Evolutionary conservation across 2,329 filamentous ascomycete genomes (phyloP).

Genomic region (Waltergamsia citrina): DNA sequence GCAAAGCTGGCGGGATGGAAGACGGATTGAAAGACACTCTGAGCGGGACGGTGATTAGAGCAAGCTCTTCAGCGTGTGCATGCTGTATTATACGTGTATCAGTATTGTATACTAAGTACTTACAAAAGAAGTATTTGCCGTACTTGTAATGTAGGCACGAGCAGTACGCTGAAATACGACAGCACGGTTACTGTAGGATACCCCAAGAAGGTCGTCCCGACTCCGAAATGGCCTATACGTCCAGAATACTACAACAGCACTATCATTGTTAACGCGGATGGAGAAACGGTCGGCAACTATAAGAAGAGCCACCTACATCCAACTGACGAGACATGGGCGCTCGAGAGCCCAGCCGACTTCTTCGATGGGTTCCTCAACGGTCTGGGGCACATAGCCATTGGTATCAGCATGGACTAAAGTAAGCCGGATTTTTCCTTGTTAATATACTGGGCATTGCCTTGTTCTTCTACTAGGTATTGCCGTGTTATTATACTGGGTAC

Average conservation of each 20-base stretch:
- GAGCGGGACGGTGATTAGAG: no score
- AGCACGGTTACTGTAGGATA: constrained; percentile 66
- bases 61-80: no score
- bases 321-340: constrained; percentile 52
- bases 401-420: no score
- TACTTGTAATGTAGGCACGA: no score
- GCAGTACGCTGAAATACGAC: constrained; percentile 52
- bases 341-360: constrained; percentile 44
- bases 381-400: constrained; percentile 43
- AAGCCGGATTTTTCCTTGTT: no score
- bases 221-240: constrained; percentile 35
- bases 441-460: no score
- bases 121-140: no score
- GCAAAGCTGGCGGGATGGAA: constrained; percentile 22
- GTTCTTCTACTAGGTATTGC: no score
- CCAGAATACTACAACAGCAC: constrained; percentile 46
- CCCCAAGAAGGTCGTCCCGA: constrained; percentile 55
- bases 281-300: constrained; percentile 51
- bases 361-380: constrained; percentile 32
- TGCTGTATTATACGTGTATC: no score
- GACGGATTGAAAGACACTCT: background rate
- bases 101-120: no score
- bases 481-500: no score
- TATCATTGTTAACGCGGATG: constrained; percentile 46
- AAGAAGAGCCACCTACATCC: constrained; percentile 50